Evolutionary conservation across 2,329 filamentous ascomycete genomes (phyloP), one percentile per base, ranked within the genome.

Genomic region (Diaporthe velutina): DNA sequence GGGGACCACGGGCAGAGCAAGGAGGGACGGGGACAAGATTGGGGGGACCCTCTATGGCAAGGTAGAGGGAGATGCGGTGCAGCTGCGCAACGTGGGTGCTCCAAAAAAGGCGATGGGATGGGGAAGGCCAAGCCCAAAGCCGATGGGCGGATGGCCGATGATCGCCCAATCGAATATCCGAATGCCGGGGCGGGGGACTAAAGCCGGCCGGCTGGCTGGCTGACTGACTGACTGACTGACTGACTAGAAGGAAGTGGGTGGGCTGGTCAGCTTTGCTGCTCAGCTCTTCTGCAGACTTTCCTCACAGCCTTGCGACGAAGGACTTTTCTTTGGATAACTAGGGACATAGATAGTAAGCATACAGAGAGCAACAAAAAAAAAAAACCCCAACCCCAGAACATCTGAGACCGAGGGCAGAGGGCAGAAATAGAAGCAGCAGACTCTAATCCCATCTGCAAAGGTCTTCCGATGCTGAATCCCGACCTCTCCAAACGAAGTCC

Each of bases 1-100:
- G 64, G 64, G 64, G 64, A 40, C 45, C 64, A 68, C 48, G 38
- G 61, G 45, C 57, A 58, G 52, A 72, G 52, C 67, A 30, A 72
- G 70, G 70, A 64, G 70, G 57, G 55, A 72, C 42, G 70, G 70
- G 30, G 54, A 42, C 40, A 25, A 54, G 67, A 42, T 45, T 45
- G 9, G 67, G 68, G 54, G 66, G 66, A 40, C 52, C 50, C 50
- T 55, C 67, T 30, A 42, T 40, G 66, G 48, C 66, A 55, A 55
- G 67, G 40, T 19, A 71, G 54, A 60, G 50, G 45, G 52, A 71
- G 35, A 45, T 45, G 40, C 40, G 25, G 68, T 38, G 17, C 38
- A 38, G 38, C 19, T 45, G 55, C 48, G 33, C 57, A 52, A 70
- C 67, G 50, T 70, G 66, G 64, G 35, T 70, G 52, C 54, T 55